phyloP scores from a whole-genome alignment of 179 eudicot genomes.

The Beta macrorhiza region DNA sequence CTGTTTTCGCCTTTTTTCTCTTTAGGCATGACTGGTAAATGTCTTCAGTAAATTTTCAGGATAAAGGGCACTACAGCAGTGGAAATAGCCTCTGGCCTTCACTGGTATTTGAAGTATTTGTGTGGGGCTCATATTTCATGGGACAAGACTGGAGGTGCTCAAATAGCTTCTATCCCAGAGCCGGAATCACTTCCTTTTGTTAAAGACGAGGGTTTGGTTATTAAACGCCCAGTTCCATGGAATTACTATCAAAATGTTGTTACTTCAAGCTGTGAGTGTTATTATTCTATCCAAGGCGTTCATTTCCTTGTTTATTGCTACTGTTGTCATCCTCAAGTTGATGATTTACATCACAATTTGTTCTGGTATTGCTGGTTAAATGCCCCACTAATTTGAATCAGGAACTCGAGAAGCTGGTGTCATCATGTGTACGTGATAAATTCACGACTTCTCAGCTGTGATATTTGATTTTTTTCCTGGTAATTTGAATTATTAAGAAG shows the following conservation, averaged over 20 bases:
- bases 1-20: background rate
- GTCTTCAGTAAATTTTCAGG: conserved; percentile 36
- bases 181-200: conserved; percentile 74
- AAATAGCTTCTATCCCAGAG: conserved; percentile 62
- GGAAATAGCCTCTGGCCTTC: conserved; percentile 87
- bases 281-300: background rate
- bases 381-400: background rate
- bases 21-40: background rate
- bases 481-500: background rate
- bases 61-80: conserved; percentile 84
- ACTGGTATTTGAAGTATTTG: conserved; percentile 84
- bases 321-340: background rate
- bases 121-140: conserved; percentile 95
- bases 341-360: background rate
- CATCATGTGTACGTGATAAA: conserved; percentile 1
- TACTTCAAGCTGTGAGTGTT: conserved; percentile 87
- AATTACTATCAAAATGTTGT: conserved; percentile 98
- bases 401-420: background rate
- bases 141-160: conserved; percentile 96
- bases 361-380: background rate
- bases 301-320: background rate
- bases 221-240: conserved; percentile 90
- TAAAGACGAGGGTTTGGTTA: conserved; percentile 47
- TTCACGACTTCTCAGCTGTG: background rate
- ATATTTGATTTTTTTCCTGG: background rate